phyloP scores from a whole-genome alignment of 441 rosid genomes.

The Euphorbia corollata region DNA sequence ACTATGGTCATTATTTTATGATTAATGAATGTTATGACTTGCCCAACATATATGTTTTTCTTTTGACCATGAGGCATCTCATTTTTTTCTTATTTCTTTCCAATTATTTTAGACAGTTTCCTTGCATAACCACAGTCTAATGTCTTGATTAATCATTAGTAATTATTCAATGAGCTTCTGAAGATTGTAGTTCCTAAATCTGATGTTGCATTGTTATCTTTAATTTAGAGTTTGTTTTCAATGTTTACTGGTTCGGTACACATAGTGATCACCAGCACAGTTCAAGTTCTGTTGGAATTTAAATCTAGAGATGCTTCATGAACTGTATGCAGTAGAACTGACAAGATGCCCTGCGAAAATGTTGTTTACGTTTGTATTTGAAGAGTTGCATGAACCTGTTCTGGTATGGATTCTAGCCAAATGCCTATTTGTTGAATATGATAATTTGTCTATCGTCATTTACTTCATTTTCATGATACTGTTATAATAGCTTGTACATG shows the following conservation, averaged over 20 bases:
- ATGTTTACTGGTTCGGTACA: neutral
- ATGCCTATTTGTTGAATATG: neutral
- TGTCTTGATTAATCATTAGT: neutral
- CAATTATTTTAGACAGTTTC: neutral
- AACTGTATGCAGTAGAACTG: neutral
- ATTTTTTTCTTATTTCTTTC: neutral
- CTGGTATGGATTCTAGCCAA: constrained; percentile 1
- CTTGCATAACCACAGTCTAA: neutral
- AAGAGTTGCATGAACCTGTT: constrained; percentile 1
- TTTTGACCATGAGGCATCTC: neutral
- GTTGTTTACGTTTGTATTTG: neutral
- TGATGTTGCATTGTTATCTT: neutral
- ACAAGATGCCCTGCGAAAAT: neutral
- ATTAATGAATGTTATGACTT: neutral
- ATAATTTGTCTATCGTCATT: neutral
- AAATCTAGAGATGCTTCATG: neutral
- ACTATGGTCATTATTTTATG: neutral
- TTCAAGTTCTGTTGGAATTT: neutral
- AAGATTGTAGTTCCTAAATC: neutral
- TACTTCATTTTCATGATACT: too few relatives aligned
- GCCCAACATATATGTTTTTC: neutral
- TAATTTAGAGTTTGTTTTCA: neutral
- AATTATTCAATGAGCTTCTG: neutral
- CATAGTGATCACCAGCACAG: too few relatives aligned
- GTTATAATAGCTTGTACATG: neutral